Evolutionary conservation across 73 alveolate genomes (phyloP).

Genomic region (Paramecium sonneborni): DNA sequence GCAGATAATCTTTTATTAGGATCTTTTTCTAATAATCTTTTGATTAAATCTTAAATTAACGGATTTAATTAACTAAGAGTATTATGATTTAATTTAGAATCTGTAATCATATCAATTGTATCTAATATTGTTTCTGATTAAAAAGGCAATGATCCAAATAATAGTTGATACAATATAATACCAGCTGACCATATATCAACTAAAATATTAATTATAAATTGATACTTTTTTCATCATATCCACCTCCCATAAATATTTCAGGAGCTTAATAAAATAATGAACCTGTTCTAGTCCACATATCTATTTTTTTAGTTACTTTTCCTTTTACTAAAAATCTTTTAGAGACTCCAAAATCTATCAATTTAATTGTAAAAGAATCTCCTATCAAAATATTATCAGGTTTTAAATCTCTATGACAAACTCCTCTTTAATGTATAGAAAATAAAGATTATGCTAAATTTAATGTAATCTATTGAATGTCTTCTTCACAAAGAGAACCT

Average conservation of each 20-base stretch:
- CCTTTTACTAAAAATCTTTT: conserved; percentile 24
- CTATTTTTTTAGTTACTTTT: conserved; percentile 22
- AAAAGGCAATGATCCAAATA: conserved; percentile 60
- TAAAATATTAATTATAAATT: background rate
- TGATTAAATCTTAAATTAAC: background rate
- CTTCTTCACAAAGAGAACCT: background rate
- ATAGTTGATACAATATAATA: conserved; percentile 3
- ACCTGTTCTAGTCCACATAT: conserved; percentile 64
- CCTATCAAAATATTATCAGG: conserved; percentile 56
- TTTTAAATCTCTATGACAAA: conserved; percentile 60
- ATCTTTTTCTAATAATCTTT: background rate
- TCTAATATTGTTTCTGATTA: conserved; percentile 4
- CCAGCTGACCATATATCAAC: conserved; percentile 65
- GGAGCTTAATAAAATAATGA: conserved; percentile 57
- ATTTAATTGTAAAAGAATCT: conserved; percentile 4
- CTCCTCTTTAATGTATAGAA: conserved; percentile 11
- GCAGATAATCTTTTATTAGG: conserved; percentile 53
- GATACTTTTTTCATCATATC: conserved; percentile 10
- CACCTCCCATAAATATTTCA: conserved; percentile 61
- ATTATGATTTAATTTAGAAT: background rate
- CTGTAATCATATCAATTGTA: conserved; percentile 24
- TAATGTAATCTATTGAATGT: background rate
- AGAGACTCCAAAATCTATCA: conserved; percentile 54
- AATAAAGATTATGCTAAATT: background rate
- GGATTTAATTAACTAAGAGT: background rate